Evolutionary conservation across 495 filamentous ascomycete species (phyloP).

Genomic region (Neurospora sp.): DNA sequence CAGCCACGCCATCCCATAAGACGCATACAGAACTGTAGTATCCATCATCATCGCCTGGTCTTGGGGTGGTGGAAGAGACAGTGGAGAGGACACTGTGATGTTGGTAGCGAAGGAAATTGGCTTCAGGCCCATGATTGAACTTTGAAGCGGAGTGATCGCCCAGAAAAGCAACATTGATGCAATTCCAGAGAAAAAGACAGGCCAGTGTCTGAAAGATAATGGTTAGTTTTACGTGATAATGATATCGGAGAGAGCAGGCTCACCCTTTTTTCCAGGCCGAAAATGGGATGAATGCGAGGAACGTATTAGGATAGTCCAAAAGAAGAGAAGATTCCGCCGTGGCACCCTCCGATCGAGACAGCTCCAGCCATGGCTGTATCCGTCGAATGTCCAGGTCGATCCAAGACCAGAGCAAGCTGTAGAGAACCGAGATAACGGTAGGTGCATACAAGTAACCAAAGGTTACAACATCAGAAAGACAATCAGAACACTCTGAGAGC

Average conservation of each 20-base stretch:
- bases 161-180: background rate
- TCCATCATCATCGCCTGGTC: conserved; percentile 30
- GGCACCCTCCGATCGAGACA: conserved; percentile 31
- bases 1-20: conserved; percentile 27
- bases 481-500: conserved; percentile 16
- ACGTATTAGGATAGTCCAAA: conserved; percentile 40
- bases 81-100: background rate
- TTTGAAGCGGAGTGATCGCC: background rate
- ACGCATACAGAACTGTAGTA: conserved; percentile 21
- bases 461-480: conserved; percentile 12
- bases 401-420: conserved; percentile 35
- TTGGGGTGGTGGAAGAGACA: background rate
- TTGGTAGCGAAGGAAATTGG: background rate
- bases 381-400: conserved; percentile 37
- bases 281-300: conserved; percentile 36
- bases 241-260: background rate
- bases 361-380: conserved; percentile 38
- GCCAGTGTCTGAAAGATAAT: background rate
- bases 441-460: conserved; percentile 32
- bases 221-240: too few species aligned
- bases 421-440: conserved; percentile 32
- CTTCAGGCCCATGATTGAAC: background rate
- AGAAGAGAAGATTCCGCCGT: conserved; percentile 28
- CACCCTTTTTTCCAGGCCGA: conserved; percentile 27
- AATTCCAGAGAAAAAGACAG: background rate